Evolutionary conservation across 2,329 filamentous ascomycete genomes (phyloP), one percentile per base, ranked within the genome.

Genomic region (Diaporthe velutina): DNA sequence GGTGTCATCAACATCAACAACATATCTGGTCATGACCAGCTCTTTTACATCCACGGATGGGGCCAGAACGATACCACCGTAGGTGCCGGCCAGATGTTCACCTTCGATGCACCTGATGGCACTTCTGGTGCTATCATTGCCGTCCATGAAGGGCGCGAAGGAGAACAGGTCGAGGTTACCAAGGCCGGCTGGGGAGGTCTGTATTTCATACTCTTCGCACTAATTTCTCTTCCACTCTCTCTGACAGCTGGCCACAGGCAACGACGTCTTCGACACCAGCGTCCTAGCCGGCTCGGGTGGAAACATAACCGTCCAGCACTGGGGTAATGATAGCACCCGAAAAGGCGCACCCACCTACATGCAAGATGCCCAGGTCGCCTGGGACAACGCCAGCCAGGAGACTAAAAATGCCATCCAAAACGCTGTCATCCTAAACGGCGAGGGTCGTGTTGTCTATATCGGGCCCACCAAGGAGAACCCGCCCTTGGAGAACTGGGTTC

Each of bases 401-500:
- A 82, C 79, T 38, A 82, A 79, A 60, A 77, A 83, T 61, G 77
- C 79, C 52, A 78, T 84, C 40, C 82, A 81, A 19, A 76, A 78
- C 8, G 80, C 79, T n/a, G 81, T 84, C 4, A 80, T 82, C 71
- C 75, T 82, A 2, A 78, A 80, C 40, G 60, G 40, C 17, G 74
- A 75, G 30, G 81, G 81, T 19, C 80, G 80, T 35, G 81, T 83
- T 19, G 79, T 80, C 68, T 79, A 81, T 35, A 84, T 84, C 52
- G 81, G 80, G 28, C 75, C 83, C 9, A 81, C 81, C 57, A 84
- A 84, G 76, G 80, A 83, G 17, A 80, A 79, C 70, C 80, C 81
- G 17, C 77, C 81, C 22, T 77, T 85, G 6, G 83, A 85, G 73
- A 74, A 79, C 33, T 84, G 84, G 71, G 80, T 85, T 28, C 79